Evolutionary conservation across 1,139 yeast genomes (phyloP), one percentile per base, ranked within the genome.

Genomic region (Taphrina confusa): DNA sequence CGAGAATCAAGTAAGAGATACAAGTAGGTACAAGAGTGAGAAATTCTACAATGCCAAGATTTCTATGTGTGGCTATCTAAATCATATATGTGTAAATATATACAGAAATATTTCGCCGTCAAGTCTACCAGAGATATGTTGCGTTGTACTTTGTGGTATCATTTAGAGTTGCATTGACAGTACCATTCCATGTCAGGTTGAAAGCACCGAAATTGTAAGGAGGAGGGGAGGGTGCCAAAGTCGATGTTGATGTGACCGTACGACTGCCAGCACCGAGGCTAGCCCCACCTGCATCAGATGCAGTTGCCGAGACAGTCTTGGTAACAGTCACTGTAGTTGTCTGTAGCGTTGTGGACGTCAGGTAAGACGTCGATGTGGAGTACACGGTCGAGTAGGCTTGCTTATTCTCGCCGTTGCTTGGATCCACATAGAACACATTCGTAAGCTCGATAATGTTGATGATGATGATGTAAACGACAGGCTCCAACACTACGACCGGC

Each of bases 381-480:
- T 42, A 54, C 34, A 54, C 22, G 4, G 58, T 54, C 23, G 51
- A 18, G 50, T 40, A 23, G 12, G 58, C 58, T 4, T 44, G 49
- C 50, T 31, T 8, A 18, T 44, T 44, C 42, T 33, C 36, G 28
- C 58, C 58, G 11, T 54, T 44, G 58, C 14, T 27, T 25, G 47
- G 47, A 18, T 27, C 51, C 12, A 54, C 44, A 34, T 18, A 9
- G 31, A 22, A 45, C 31, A 54, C 58, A 34, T 34, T 54, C 33
- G 23, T 45, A 33, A 54, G 31, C 4, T 31, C 27, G 25, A 34
- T 16, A 34, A 42, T 44, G 51, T 37, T 33, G 30, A 54, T 39
- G 18, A 54, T 54, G 51, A 54, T 44, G 36, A 54, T 51, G 23
- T 54, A 54, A 37, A 54, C 46, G 20, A 46, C 40, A 3, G 58